Base-by-base conservation (phyloP, 1,284 basidiomycete species). In the Naganishia albida region DNA sequence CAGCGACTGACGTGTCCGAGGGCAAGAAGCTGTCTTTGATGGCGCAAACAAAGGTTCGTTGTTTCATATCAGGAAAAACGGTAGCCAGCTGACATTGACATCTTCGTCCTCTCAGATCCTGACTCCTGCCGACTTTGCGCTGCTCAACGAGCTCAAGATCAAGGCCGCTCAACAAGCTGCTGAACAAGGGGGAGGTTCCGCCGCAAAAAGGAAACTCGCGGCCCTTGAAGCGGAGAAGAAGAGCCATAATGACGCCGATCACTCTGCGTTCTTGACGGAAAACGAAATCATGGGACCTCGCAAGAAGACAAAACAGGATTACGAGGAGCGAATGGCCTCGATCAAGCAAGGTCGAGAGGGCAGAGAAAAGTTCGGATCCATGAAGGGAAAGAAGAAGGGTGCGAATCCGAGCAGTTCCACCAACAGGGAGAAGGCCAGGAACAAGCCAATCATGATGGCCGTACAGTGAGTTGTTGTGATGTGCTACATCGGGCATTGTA, bases 111-210 rank as follows among this genome's bases (percentile, higher is more conserved):
- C 15, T 1, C 71, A 94, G 91, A 99, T 99, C 73, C 86, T 99
- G 40, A 99, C 96, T 0, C 96, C 96, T 0, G 94, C 94, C 30
- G 95, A 99, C 79, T 99, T 98, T 77, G 91, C 91, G 0, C 82
- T 97, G 57, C 84, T 99, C 64, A 91, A 92, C 72, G 91, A 97
- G 72, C 86, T 99, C 10, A 88, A 89, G 8, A 84, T 93, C 65
- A 85, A 90, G 79, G 90, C 88, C 0, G 91, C 91, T n/a, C 81
- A 83, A 23, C 84, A 86, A 64, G 86, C 86, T 1, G 87, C 89
- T 10, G 87, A 91, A 72, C 80, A 80, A 38, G 86, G 86, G 1
- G 88, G 88, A 3, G 88, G 90, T 3, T 83, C 87, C 26, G 86
- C 85, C 39, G 88, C 92, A 1, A 93, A 94, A 77, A 88, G 95